Evolutionary conservation across 192 early-diverging fungal species (phyloP).

Genomic region (Backusella westeae): DNA sequence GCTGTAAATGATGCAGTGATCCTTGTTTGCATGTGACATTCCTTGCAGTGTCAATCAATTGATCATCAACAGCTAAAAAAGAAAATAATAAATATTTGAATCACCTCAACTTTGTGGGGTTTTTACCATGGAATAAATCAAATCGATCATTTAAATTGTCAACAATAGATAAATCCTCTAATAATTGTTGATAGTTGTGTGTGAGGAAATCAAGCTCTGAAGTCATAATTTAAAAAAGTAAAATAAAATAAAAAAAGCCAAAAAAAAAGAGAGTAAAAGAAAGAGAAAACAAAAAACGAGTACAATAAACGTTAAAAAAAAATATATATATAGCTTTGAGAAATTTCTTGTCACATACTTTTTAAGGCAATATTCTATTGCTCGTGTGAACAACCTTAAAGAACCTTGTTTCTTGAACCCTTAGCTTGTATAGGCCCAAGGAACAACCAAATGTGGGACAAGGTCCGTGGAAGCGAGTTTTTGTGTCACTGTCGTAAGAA

Average conservation of each 20-base stretch:
- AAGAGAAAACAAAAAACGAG: background rate
- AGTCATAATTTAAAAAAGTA: background rate
- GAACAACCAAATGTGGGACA: background rate
- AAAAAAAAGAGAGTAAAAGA: background rate
- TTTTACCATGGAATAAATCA: background rate
- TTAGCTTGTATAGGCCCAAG: background rate
- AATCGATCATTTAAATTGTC: conserved; percentile 6
- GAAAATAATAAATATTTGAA: too few species aligned
- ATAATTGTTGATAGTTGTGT: background rate
- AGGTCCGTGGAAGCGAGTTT: background rate
- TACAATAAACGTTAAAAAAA: background rate
- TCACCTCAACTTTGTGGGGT: too few species aligned
- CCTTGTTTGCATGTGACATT: conserved; percentile 10
- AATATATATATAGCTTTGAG: background rate
- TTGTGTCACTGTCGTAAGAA: background rate
- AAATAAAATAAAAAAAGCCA: background rate
- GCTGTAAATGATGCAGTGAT: background rate
- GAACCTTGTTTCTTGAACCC: background rate
- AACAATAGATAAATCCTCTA: conserved; percentile 14
- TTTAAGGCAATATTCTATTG: background rate
- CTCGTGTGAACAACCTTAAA: background rate
- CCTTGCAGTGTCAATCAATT: conserved; percentile 13
- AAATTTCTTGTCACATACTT: background rate
- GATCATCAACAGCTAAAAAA: conserved; percentile 2
- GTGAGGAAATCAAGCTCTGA: background rate